Percentiles rank a stretch among this genome's conserved stretches.
Evolutionary conservation across 805 yeast genomes (phyloP).

Genomic region (Candida multigemmis): DNA sequence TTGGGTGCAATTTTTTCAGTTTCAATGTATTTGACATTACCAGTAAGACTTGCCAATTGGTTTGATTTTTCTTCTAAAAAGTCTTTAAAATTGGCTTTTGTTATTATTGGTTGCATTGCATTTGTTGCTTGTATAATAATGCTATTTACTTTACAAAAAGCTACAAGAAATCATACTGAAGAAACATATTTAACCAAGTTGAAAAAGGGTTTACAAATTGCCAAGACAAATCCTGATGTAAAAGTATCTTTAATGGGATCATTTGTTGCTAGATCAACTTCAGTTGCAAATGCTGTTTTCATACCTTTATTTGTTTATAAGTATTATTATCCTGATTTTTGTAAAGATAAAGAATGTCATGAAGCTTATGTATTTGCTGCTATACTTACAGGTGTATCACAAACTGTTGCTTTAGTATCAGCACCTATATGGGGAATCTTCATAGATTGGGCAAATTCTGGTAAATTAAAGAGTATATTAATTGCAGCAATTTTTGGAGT

Average conservation of each 20-base stretch:
- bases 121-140: conserved; percentile 29
- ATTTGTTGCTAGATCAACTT: conserved; percentile 54
- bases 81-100: conserved; percentile 41
- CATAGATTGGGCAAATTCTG: conserved; percentile 33
- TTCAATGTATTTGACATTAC: conserved; percentile 44
- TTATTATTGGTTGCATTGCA: conserved; percentile 36
- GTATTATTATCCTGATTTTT: conserved; percentile 32
- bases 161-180: conserved; percentile 17
- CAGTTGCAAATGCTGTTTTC: conserved; percentile 50
- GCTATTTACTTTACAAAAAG: conserved; percentile 36
- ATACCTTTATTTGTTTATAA: conserved; percentile 56
- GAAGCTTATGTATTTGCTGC: conserved; percentile 62
- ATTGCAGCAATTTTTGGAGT: conserved; percentile 35
- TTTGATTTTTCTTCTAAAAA: conserved; percentile 21
- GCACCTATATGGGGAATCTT: conserved; percentile 59
- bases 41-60: conserved; percentile 35
- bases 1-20: conserved; percentile 63
- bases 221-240: conserved; percentile 36
- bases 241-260: conserved; percentile 53
- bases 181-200: conserved; percentile 18
- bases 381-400: conserved; percentile 59
- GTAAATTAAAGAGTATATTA: conserved; percentile 18
- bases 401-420: conserved; percentile 43
- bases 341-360: conserved; percentile 29
- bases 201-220: conserved; percentile 38